Evolutionary conservation across 1,139 yeast species (phyloP), one percentile per base, ranked within the genome.

Genomic region (Lodderomyces oxycetoniae): DNA sequence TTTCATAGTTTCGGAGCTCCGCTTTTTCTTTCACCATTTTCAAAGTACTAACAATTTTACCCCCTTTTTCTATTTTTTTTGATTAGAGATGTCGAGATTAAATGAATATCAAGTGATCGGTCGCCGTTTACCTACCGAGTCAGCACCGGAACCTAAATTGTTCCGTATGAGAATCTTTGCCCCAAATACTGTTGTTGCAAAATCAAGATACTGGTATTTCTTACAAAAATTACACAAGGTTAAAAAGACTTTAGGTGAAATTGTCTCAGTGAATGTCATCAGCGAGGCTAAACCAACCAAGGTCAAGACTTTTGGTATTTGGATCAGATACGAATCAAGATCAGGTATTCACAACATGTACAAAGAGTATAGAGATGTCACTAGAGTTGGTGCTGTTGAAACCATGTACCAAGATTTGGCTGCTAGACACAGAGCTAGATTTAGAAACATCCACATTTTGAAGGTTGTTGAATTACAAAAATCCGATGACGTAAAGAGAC

Each of bases 341-440:
- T 93, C 98, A 57, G 99, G 99, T 78, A 88, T 95, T 66, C 98
- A 93, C 94, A 91, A 91, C 94, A 91, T 91, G 97, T 91, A 91
- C 96, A 91, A 52, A 87, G 99, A 91, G 80, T 87, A 88, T 93
- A 89, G 98, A 77, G 98, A 91, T 62, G 95, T 89, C 59, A 76
- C 96, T 77, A 93, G 99, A 79, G 94, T 88, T 52, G 95, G 88
- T 71, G 98, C 98, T 59, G 97, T 91, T 66, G 95, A 86, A 72
- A 79, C 94, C 68, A 84, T 91, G 83, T 91, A 91, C 93, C 91
- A 86, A 74, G 98, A 93, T 74, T 85, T 91, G 83, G 99, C 99
- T 74, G 97, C 98, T 58, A 91, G 98, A 79, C 99, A 91, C 95
- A 88, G 98, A 84, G 93, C 98, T 66, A 88, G 99, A 81, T 91